Evolutionary conservation across 2,329 filamentous ascomycete genomes (phyloP).

Genomic region (Colletotrichum orbiculare): DNA sequence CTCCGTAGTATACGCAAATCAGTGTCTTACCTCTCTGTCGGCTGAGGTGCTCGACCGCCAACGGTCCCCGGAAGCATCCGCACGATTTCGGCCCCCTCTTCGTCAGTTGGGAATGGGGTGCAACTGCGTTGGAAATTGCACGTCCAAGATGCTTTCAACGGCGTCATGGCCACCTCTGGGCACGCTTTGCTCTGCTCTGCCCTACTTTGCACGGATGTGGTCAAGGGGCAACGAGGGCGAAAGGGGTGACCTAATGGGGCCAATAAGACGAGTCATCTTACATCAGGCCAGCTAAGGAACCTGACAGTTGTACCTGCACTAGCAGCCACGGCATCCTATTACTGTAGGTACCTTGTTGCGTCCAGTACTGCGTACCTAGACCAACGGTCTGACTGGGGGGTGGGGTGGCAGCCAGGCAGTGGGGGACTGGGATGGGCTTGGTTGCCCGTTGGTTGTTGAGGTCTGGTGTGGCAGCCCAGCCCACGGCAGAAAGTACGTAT

Average conservation of each 20-base stretch:
- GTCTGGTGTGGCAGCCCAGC: not conserved
- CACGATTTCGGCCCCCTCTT: constrained; percentile 21
- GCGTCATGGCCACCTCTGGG: constrained; percentile 31
- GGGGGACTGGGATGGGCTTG: constrained; percentile 30
- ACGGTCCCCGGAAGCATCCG: constrained; percentile 20
- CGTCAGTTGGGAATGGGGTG: constrained; percentile 1
- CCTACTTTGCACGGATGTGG: constrained; percentile 23
- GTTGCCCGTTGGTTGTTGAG: not conserved
- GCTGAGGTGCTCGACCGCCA: not conserved
- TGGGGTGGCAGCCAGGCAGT: constrained; percentile 14
- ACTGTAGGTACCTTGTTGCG: not conserved
- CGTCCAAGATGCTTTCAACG: constrained; percentile 35
- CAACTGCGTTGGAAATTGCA: constrained; percentile 23
- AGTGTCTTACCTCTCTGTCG: no score
- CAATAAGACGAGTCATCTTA: constrained; percentile 33
- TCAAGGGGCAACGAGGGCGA: constrained; percentile 22
- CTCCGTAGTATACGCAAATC: not conserved
- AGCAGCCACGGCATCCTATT: no score
- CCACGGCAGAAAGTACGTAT: not conserved
- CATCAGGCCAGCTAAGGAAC: not conserved
- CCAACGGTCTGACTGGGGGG: not conserved
- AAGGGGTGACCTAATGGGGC: constrained; percentile 7
- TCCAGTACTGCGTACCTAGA: not conserved
- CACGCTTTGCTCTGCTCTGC: not conserved
- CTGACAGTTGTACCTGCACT: not conserved